phyloP scores from a whole-genome alignment of 2,329 filamentous ascomycete species.

The Fusarium paranaense region DNA sequence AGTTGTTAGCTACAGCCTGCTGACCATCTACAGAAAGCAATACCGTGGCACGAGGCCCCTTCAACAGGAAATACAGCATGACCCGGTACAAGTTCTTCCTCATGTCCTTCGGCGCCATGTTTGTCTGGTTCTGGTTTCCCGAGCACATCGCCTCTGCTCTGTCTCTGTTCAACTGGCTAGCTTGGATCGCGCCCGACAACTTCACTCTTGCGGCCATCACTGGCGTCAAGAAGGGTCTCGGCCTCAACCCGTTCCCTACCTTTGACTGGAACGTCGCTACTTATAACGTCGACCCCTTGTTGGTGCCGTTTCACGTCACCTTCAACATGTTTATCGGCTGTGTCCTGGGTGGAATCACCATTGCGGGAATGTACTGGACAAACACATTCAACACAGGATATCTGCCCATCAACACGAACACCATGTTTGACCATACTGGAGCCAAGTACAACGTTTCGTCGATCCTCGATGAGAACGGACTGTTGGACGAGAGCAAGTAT shows the following conservation, averaged over 20 bases:
- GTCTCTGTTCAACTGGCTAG: slow-evolving; percentile 64
- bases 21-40: slow-evolving; percentile 3
- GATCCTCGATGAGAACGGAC: slow-evolving; percentile 55
- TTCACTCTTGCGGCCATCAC: slow-evolving; percentile 56
- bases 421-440: slow-evolving; percentile 59
- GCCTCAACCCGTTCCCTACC: slow-evolving; percentile 62
- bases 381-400: slow-evolving; percentile 59
- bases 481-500: slow-evolving; percentile 51
- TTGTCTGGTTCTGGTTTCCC: slow-evolving; percentile 41
- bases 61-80: slow-evolving; percentile 35
- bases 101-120: slow-evolving; percentile 32
- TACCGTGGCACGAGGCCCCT: slow-evolving; percentile 19
- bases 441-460: slow-evolving; percentile 54
- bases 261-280: slow-evolving; percentile 60
- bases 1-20: fast-evolving
- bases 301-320: slow-evolving; percentile 55
- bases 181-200: slow-evolving; percentile 64
- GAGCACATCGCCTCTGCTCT: slow-evolving; percentile 31
- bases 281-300: slow-evolving; percentile 29
- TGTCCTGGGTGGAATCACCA: slow-evolving; percentile 53
- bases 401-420: slow-evolving; percentile 61
- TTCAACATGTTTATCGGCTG: slow-evolving; percentile 51
- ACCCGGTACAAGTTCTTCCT: slow-evolving; percentile 38
- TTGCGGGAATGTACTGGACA: slow-evolving; percentile 56
- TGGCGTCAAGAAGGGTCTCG: slow-evolving; percentile 54